Evolutionary conservation across 257 asterid species (phyloP).

Genomic region (Solanum pennellii): DNA sequence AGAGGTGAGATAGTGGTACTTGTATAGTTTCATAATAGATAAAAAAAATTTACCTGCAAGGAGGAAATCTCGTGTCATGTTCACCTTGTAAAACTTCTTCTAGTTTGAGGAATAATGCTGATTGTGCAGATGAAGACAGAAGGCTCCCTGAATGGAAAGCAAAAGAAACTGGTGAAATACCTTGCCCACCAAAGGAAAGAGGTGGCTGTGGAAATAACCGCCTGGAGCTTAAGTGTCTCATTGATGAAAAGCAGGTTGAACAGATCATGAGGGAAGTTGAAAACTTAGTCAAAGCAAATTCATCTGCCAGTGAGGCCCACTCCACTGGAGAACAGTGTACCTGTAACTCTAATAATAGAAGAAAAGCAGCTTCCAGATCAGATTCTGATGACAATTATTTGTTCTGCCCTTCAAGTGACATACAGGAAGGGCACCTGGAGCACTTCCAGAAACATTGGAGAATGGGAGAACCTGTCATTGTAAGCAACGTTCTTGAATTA

Average conservation of each 20-base stretch:
- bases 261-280: constrained; percentile 21
- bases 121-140: constrained; percentile 8
- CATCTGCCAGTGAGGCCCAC: constrained; percentile 1
- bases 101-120: neutral
- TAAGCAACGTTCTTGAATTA: constrained; percentile 25
- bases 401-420: constrained; percentile 38
- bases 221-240: constrained; percentile 33
- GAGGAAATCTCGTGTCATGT: neutral
- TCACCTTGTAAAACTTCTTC: neutral
- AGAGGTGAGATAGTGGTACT: constrained; percentile 12
- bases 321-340: constrained; percentile 13
- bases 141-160: constrained; percentile 32
- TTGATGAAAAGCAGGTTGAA: constrained; percentile 22
- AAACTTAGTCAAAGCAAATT: neutral
- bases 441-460: constrained; percentile 60
- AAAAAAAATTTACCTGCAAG: constrained; percentile 21
- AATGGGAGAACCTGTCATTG: constrained; percentile 52
- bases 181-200: constrained; percentile 40
- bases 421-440: constrained; percentile 23
- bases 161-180: constrained; percentile 29
- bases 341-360: constrained; percentile 11
- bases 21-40: constrained; percentile 4
- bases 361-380: constrained; percentile 30
- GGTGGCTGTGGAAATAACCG: constrained; percentile 45
- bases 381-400: constrained; percentile 37